A percentile compares a stretch with the other conserved stretches of the same genome.
phyloP scores from a whole-genome alignment of 768 basidiomycete species.

The Hericium coralloides region DNA sequence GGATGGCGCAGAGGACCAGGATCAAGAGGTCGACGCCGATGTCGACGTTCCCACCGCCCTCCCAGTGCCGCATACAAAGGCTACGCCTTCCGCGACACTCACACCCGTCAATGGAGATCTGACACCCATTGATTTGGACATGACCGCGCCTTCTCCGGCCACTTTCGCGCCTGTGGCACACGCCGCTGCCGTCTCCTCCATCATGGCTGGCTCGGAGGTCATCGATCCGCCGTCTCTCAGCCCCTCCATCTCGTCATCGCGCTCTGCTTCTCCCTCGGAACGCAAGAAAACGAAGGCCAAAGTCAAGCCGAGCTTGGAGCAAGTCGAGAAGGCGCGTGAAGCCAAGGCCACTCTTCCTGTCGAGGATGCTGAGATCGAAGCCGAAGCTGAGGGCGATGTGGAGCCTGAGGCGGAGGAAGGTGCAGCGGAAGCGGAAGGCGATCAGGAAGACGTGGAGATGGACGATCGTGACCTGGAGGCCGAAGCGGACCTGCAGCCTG shows the following conservation, averaged over 20 bases:
- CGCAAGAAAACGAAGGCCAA: neutral
- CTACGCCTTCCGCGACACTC: constrained; percentile 2
- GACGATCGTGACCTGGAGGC: constrained; percentile 31
- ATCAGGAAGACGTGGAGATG: constrained; percentile 17
- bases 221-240: constrained; percentile 31
- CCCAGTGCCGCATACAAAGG: constrained; percentile 7
- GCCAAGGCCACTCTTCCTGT: neutral
- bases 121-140: constrained; percentile 1
- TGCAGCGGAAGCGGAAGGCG: constrained; percentile 5
- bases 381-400: neutral
- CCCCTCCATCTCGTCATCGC: constrained; percentile 31
- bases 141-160: constrained; percentile 1
- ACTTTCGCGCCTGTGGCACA: constrained; percentile 21
- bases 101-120: constrained; percentile 5
- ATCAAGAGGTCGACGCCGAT: constrained; percentile 21
- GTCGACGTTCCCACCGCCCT: constrained; percentile 9
- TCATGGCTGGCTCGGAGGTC: constrained; percentile 36
- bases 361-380: neutral
- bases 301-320: neutral
- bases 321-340: neutral
- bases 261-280: constrained; percentile 2
- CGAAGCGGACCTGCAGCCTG: constrained; percentile 68
- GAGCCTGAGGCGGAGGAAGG: constrained; percentile 9
- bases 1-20: constrained; percentile 18
- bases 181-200: constrained; percentile 36